Base-by-base conservation (phyloP, 352 stramenopile genomes). In the Globisporangium cylindrosporum region DNA sequence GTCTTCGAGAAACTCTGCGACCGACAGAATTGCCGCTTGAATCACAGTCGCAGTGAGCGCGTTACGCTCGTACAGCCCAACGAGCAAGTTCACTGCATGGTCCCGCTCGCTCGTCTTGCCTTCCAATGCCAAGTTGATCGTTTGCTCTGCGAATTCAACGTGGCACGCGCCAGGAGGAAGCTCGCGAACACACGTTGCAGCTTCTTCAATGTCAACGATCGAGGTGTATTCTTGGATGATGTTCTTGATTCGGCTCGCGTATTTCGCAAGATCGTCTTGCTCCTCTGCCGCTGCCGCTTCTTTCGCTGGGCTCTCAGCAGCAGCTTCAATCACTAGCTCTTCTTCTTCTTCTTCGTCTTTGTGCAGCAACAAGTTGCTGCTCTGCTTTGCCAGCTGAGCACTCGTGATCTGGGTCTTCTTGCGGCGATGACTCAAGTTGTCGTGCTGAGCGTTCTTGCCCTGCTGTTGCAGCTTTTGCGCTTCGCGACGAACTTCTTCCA, bases 401-500 rank as follows among this genome's bases (percentile, higher is more conserved):
- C 89, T 96, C 10, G 89, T 89, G 20, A 95, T 76, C 56, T 91
- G 81, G 0, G 84, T 87, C 70, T 94, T 94, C 34, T 88, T 82
- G 38, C 89, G 87, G 24, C 86, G 87, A 15, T 87, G 72, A 20
- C 76, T 77, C 24, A 96, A 66, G 41, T 95, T 77, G 60, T 95
- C 89, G 70, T 96, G 89, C 68, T 96, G 89, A 1, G 89, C 89
- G 71, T 96, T 96, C 64, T 96, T 94, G 69, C 89, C 89, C 61
- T 92, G 84, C 56, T 85, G 79, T 63, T 95, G 87, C 8, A 96
- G 74, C 66, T 93, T 90, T 64, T 92, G 81, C 14, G 89, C 89
- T 66, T 96, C 89, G 6, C 73, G 80, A 25, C 89, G 85, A 29
- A 96, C 82, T 78, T 96, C 86, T 0, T 94, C 83, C 36, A 96